phyloP scores from a whole-genome alignment of 2,329 filamentous ascomycete species.

The Aspergillus awamori region DNA sequence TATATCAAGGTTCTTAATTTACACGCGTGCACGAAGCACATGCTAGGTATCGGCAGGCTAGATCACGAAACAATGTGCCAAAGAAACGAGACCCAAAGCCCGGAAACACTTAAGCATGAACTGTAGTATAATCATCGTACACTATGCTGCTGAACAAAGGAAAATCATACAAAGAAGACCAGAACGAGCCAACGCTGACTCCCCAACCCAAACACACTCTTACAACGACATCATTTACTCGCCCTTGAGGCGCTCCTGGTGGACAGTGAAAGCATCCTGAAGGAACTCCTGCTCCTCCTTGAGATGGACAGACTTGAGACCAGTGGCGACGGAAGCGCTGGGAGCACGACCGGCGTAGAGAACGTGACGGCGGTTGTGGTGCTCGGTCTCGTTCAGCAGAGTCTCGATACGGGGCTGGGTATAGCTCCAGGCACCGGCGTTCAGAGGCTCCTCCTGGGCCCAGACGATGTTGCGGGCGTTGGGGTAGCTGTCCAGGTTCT shows the following conservation, averaged over 20 bases:
- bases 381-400: slow-evolving; percentile 84
- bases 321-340: slow-evolving; percentile 90
- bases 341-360: slow-evolving; percentile 96
- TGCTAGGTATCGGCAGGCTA: slow-evolving; percentile 34
- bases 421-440: slow-evolving; percentile 95
- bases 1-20: slow-evolving; percentile 27
- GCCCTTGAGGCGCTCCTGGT: slow-evolving; percentile 68
- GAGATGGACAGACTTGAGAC: slow-evolving; percentile 81
- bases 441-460: slow-evolving; percentile 96
- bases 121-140: slow-evolving; percentile 13
- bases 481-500: slow-evolving; percentile 95
- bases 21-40: slow-evolving; percentile 25
- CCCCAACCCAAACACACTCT: slow-evolving; percentile 20
- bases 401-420: slow-evolving; percentile 98
- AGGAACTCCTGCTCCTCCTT: slow-evolving; percentile 92
- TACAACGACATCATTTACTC: slow-evolving; percentile 50
- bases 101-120: slow-evolving; percentile 25
- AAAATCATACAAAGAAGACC: slow-evolving; percentile 34
- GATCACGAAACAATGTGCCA: slow-evolving; percentile 17
- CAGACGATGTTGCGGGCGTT: slow-evolving; percentile 98
- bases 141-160: slow-evolving; percentile 26
- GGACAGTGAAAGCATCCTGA: slow-evolving; percentile 63
- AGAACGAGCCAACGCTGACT: slow-evolving; percentile 31
- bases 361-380: slow-evolving; percentile 91
- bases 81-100: slow-evolving; percentile 23